A percentile compares a stretch with the other conserved stretches of the same genome.
Evolutionary conservation across 768 basidiomycete genomes (phyloP).

Genomic region (Gautieria morchelliformis): DNA sequence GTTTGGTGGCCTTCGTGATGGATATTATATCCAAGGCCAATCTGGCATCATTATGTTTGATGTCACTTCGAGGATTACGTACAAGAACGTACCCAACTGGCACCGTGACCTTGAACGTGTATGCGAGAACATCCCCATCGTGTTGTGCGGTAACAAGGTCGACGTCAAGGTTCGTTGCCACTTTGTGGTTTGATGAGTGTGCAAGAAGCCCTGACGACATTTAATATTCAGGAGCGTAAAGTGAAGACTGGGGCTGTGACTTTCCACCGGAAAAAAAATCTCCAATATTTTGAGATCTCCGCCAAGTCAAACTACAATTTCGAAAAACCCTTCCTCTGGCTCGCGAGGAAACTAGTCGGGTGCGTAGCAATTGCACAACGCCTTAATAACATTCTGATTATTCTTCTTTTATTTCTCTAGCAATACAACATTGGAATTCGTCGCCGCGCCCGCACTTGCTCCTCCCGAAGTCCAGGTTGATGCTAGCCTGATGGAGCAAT

Average conservation of each 20-base stretch:
- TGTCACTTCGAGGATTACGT: conserved; percentile 98
- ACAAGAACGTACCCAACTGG: conserved; percentile 99
- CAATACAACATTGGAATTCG: conserved; percentile 84
- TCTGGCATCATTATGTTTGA: conserved; percentile 99
- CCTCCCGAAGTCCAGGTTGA: conserved; percentile 92
- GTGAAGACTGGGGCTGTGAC: conserved; percentile 98
- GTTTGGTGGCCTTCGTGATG: conserved; percentile 97
- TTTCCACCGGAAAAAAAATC: conserved; percentile 99
- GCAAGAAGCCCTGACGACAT: background rate
- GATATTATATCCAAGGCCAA: conserved; percentile 95
- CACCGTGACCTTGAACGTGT: conserved; percentile 99
- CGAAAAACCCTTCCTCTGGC: conserved; percentile 99
- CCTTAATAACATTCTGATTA: background rate
- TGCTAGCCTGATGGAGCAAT: conserved; percentile 62
- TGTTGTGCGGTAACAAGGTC: conserved; percentile 99
- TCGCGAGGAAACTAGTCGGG: conserved; percentile 97
- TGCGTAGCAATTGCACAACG: conserved; percentile 30
- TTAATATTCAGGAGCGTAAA: conserved; percentile 78
- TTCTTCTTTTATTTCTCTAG: conserved; percentile 28
- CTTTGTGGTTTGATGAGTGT: background rate
- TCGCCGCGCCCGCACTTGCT: conserved; percentile 90
- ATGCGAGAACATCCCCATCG: conserved; percentile 99
- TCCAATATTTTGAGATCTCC: conserved; percentile 99
- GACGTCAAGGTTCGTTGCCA: conserved; percentile 80
- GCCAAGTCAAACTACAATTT: conserved; percentile 99